phyloP scores from a whole-genome alignment of 495 filamentous ascomycete genomes.

The Aspergillus kassunensis region DNA sequence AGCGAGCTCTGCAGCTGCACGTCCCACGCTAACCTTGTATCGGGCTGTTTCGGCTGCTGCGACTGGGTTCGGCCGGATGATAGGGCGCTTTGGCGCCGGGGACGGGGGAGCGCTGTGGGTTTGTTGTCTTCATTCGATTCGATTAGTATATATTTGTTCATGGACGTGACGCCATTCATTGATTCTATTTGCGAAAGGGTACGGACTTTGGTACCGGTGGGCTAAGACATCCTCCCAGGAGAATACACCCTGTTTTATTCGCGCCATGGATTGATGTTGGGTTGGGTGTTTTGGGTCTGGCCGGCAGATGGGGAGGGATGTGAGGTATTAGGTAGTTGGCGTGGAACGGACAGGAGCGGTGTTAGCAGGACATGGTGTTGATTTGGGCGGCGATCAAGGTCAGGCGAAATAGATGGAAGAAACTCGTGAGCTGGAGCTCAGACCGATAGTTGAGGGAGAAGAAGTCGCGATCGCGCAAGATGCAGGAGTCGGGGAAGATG shows the following conservation, averaged over 20 bases:
- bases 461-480: slow-evolving; percentile 6
- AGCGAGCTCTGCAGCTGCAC: slow-evolving; percentile 31
- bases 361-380: slow-evolving; percentile 15
- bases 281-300: neutral
- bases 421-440: neutral
- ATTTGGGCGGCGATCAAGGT: neutral
- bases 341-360: neutral
- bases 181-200: neutral
- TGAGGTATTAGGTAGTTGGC: neutral
- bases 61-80: slow-evolving; percentile 2
- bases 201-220: slow-evolving; percentile 42
- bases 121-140: slow-evolving; percentile 35
- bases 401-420: slow-evolving; percentile 2
- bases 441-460: neutral
- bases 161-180: too few relatives aligned
- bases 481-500: slow-evolving; percentile 1
- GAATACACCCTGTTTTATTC: slow-evolving; percentile 41
- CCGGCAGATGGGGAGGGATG: neutral
- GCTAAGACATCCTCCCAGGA: slow-evolving; percentile 47
- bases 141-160: slow-evolving; percentile 8
- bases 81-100: slow-evolving; percentile 14
- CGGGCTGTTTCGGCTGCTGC: slow-evolving; percentile 10
- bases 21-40: slow-evolving; percentile 10
- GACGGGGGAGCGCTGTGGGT: slow-evolving; percentile 27
- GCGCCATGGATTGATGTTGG: slow-evolving; percentile 30